These are phyloP conservation scores for Antarctomyces pellizariae DNA, from an alignment of 495 filamentous ascomycete genomes.

Conservation along the genomic window DNA sequence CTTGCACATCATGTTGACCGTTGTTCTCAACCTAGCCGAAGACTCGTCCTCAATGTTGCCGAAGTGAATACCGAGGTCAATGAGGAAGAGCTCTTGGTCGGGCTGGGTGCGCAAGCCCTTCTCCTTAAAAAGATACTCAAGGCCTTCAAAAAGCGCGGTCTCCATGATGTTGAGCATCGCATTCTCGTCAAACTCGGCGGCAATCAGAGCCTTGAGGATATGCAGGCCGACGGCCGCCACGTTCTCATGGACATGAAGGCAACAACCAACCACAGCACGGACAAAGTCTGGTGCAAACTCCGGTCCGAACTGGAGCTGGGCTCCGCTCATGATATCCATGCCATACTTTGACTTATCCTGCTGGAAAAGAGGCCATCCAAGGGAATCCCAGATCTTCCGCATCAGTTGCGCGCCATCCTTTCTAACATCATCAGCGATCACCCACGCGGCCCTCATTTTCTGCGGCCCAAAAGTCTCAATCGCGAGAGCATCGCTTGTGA, in stretches of 20 bases:
- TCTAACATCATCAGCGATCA: conserved; percentile 90
- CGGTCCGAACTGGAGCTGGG: conserved; percentile 97
- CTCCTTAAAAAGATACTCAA: conserved; percentile 78
- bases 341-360: conserved; percentile 37
- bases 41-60: conserved; percentile 63
- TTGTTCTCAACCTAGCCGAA: too few relatives aligned
- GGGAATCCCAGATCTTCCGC: conserved; percentile 73
- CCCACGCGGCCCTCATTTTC: conserved; percentile 89
- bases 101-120: conserved; percentile 74
- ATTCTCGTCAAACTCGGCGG: conserved; percentile 94
- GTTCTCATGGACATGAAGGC: conserved; percentile 84
- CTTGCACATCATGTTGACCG: too few relatives aligned
- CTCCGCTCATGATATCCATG: conserved; percentile 70
- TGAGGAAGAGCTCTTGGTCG: conserved; percentile 77
- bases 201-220: conserved; percentile 89
- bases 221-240: conserved; percentile 75
- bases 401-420: conserved; percentile 76
- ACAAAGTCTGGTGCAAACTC: conserved; percentile 86
- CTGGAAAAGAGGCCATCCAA: conserved; percentile 73
- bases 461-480: conserved; percentile 95
- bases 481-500: conserved; percentile 68
- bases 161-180: conserved; percentile 82
- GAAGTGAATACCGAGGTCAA: conserved; percentile 64
- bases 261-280: conserved; percentile 77
- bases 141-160: conserved; percentile 86